A percentile compares a stretch with the other conserved stretches of the same genome.
These are phyloP conservation scores for Xylaria sp. DNA, from an alignment of 2,329 filamentous ascomycete species.

Conservation along the genomic window DNA sequence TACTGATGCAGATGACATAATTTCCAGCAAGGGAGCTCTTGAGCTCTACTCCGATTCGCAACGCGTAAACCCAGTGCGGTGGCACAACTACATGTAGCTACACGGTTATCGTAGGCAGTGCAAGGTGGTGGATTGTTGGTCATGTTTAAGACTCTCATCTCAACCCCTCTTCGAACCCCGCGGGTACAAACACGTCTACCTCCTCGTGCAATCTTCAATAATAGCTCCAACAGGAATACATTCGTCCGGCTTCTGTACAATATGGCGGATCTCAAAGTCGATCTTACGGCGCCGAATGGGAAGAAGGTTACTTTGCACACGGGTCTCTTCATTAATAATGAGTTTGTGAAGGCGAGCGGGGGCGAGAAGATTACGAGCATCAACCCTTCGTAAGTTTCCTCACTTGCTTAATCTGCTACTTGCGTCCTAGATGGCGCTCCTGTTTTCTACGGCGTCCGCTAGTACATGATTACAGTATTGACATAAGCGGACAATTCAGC, in stretches of 20 bases:
- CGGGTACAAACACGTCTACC: constrained; percentile 2
- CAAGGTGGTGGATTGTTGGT: neutral
- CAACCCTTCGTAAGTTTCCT: constrained; percentile 67
- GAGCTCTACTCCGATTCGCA: constrained; percentile 19
- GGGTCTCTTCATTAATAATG: constrained; percentile 80
- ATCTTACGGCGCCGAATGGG: constrained; percentile 77
- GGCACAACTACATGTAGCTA: neutral
- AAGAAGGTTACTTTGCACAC: constrained; percentile 72
- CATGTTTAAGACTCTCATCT: constrained; percentile 25
- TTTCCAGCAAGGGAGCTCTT: neutral
- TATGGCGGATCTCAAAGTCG: constrained; percentile 53
- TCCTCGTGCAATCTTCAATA: neutral
- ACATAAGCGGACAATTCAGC: constrained; percentile 35
- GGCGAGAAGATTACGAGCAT: constrained; percentile 71
- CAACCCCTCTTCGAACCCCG: constrained; percentile 23
- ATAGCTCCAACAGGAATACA: constrained; percentile 17
- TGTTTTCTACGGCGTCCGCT: neutral
- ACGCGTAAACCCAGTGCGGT: constrained; percentile 10
- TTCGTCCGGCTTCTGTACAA: constrained; percentile 37
- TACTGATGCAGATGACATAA: constrained; percentile 24
- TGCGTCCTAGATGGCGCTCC: neutral
- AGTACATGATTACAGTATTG: neutral
- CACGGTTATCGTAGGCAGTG: constrained; percentile 3
- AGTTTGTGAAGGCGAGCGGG: constrained; percentile 71
- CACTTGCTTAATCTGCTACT: neutral